phyloP scores from a whole-genome alignment of 371 early-diverging fungal genomes.

The Cokeromyces recurvatus region DNA sequence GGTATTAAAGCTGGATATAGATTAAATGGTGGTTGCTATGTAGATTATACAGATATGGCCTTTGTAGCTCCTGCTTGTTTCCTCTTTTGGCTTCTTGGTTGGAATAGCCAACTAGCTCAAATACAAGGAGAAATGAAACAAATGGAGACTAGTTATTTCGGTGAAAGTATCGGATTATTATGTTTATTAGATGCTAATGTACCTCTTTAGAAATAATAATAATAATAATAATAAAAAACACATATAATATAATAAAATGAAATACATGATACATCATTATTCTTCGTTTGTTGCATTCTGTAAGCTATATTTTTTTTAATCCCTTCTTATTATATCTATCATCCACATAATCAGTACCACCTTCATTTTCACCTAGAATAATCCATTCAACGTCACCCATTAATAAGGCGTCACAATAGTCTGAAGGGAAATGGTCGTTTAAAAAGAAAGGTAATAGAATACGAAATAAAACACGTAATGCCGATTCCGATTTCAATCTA shows the following conservation, averaged over 20 bases:
- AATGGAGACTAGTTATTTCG: conserved; percentile 52
- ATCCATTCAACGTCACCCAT: conserved; percentile 39
- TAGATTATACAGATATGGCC: conserved; percentile 57
- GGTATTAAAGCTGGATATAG: conserved; percentile 55
- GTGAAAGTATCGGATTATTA: conserved; percentile 58
- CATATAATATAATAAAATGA: too few relatives aligned
- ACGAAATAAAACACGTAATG: conserved; percentile 44
- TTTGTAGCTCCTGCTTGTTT: conserved; percentile 59
- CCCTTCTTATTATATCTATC: not conserved
- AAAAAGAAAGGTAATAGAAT: conserved; percentile 50
- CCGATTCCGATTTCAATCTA: conserved; percentile 40
- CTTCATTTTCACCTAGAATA: conserved; percentile 33
- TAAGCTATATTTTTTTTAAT: too few relatives aligned
- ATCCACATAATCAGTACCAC: conserved; percentile 6
- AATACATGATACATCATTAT: too few relatives aligned
- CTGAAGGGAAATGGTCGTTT: conserved; percentile 55
- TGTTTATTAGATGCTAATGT: conserved; percentile 50
- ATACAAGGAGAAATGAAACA: conserved; percentile 56
- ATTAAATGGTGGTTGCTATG: conserved; percentile 46
- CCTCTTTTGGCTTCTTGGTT: conserved; percentile 52
- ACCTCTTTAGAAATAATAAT: conserved; percentile 30
- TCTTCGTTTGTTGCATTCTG: too few relatives aligned
- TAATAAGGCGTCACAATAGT: conserved; percentile 43
- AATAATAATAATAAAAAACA: too few relatives aligned
- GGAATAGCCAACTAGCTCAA: conserved; percentile 36